Evolutionary conservation across 352 stramenopile genomes (phyloP), one percentile per base, ranked within the genome.

Genomic region (Thalassiosira mediterranea): DNA sequence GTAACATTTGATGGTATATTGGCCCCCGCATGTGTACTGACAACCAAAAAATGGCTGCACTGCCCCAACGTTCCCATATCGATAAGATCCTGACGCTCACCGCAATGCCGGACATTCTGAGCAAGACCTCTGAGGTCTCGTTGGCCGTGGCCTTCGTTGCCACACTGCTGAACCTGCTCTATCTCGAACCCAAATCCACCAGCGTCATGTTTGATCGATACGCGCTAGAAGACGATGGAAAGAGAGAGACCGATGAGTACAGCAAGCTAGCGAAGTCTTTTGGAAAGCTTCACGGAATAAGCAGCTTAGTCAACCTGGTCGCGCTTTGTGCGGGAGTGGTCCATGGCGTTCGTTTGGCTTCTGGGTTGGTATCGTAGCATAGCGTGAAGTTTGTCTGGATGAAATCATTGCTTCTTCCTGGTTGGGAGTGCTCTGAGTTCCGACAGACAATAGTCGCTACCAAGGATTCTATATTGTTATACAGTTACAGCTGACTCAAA

Each of bases 241-340:
- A 81, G 56, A 58, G 69, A 42, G 73, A 86, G 0, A 83, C 46
- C 28, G 69, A 88, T 17, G 68, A 91, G 63, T 91, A 91, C 71
- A 88, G 83, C 48, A 54, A 47, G 13, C 57, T 90, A 25, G 72
- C 79, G 17, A 72, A 73, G 25, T 64, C 47, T 19, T 94, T 94
- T 78, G 87, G 87, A 17, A 91, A 81, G 56, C 76, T 93, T 26
- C 88, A 94, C 64, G 88, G 88, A 4, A 76, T 92, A 44, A 88
- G 73, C 7, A 88, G 69, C 28, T 68, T 93, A 25, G 56, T 78
- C 0, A 94, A 94, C 71, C 64, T 94, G 38, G 66, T 82, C 21
- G 85, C 87, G 31, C 74, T 93, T 26, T 81, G 66, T 51, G 72
- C 69, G 13, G 77, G 72, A 11, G 54, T 73, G n/a, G 54, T 79